A percentile compares a stretch with the other conserved stretches of the same genome.
Evolutionary conservation across 352 stramenopile species (phyloP).

Genomic region (Phytophthora colocasiae): DNA sequence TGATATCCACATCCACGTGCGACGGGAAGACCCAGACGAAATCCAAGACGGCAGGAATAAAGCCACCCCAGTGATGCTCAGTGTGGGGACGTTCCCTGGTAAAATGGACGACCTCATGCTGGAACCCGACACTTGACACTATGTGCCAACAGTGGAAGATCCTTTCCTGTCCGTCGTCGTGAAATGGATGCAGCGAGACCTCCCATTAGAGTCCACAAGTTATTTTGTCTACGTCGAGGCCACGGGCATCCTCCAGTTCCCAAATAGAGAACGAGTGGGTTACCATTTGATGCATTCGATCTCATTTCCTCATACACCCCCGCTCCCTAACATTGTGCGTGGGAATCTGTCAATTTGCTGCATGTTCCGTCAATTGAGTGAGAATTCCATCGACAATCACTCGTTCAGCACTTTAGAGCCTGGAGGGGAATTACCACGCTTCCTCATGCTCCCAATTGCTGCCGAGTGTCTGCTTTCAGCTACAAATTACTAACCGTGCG

Average conservation of each 20-base stretch:
- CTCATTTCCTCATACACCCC: constrained; percentile 39
- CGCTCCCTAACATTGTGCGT: constrained; percentile 37
- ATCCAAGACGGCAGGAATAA: neutral
- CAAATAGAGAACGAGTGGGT: constrained; percentile 28
- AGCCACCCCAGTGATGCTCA: constrained; percentile 13
- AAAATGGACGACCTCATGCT: constrained; percentile 20
- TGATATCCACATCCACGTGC: constrained; percentile 20
- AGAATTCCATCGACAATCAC: constrained; percentile 24
- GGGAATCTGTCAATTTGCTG: constrained; percentile 56
- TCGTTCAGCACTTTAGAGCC: constrained; percentile 6
- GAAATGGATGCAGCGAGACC: constrained; percentile 20
- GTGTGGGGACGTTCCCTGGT: constrained; percentile 6
- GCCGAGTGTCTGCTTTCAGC: constrained; percentile 12
- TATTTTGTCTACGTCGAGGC: constrained; percentile 21
- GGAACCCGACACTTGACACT: constrained; percentile 10
- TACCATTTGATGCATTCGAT: constrained; percentile 67
- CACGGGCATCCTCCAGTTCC: constrained; percentile 3
- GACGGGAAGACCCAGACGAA: constrained; percentile 11
- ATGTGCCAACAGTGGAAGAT: constrained; percentile 3
- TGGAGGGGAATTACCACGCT: constrained; percentile 2
- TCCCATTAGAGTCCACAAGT: constrained; percentile 12
- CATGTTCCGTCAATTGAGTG: constrained; percentile 49
- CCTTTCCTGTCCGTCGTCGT: constrained; percentile 14
- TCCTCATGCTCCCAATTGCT: constrained; percentile 12
- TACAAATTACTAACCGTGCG: constrained; percentile 27